These are phyloP conservation scores for Tympanopsis confertula DNA, from an alignment of 2,329 filamentous ascomycete species.

Conservation along the genomic window DNA sequence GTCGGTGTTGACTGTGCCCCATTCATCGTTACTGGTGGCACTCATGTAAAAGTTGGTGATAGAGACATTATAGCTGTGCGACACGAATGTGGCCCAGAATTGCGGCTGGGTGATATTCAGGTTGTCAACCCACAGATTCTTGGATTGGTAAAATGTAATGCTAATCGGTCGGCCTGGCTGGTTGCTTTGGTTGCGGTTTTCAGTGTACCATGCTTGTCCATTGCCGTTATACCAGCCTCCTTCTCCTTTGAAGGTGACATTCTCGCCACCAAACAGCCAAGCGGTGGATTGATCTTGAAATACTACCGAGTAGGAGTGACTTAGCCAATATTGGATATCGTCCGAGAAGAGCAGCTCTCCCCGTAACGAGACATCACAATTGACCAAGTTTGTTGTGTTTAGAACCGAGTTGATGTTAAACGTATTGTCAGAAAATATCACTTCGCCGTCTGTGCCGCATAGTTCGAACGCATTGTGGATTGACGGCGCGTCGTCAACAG, in stretches of 20 bases:
- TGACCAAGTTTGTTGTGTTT: conserved; percentile 30
- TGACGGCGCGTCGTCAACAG: conserved; percentile 33
- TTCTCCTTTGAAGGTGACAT: conserved; percentile 33
- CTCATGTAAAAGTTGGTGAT: conserved; percentile 41
- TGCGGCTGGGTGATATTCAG: conserved; percentile 31
- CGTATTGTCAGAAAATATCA: conserved; percentile 34
- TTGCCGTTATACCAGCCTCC: conserved; percentile 34
- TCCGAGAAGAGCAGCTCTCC: conserved; percentile 30
- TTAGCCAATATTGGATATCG: conserved; percentile 33
- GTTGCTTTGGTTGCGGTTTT: conserved; percentile 26
- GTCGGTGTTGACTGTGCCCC: conserved; percentile 22
- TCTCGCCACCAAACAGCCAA: conserved; percentile 34
- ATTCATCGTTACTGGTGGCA: conserved; percentile 28
- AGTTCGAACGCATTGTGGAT: conserved; percentile 35
- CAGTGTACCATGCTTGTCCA: conserved; percentile 31
- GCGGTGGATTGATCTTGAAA: conserved; percentile 37
- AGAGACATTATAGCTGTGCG: conserved; percentile 33
- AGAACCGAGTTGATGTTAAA: conserved; percentile 36
- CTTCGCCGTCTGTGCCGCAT: conserved; percentile 33
- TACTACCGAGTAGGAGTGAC: conserved; percentile 28
- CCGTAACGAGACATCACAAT: conserved; percentile 32
- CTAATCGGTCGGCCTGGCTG: conserved; percentile 29
- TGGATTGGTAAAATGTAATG: conserved; percentile 30
- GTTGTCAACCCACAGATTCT: conserved; percentile 30
- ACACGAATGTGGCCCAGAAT: conserved; percentile 35